Evolutionary conservation across 2,329 filamentous ascomycete genomes (phyloP), one percentile per base, ranked within the genome.

Genomic region (Colletotrichum endophyticum): DNA sequence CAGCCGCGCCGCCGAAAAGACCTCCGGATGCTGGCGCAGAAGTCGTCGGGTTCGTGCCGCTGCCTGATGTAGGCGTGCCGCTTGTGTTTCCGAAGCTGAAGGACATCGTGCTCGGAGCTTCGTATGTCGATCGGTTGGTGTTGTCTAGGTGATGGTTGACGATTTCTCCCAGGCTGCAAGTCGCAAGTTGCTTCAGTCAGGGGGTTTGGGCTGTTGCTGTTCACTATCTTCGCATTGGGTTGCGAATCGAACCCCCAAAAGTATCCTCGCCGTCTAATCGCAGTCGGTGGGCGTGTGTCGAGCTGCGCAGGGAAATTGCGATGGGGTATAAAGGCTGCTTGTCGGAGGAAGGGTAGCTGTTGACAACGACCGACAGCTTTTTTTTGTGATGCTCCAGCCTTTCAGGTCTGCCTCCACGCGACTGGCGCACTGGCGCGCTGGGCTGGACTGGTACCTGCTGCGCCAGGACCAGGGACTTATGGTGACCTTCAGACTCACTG

Each of bases 11-110:
- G 61, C 87, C 87, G 79, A 90, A 89, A 11, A 89, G 79, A 25
- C 82, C 80, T 16, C 84, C 84, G 8, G 84, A 80, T 66, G 88
- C 84, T 25, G 86, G 82, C 12, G 86, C 82, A 56, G 84, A 83
- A 16, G 86, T 84, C 49, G 83, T 81, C 44, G 67, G 78, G 66
- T 71, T 77, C 64, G 78, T 70, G 53, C 76, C 67, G 61, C 78
- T 77, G 66, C 70, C 72, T 30, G 79, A 74, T 30, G 79, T 66
- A 39, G 79, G 76, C 34, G 78, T 79, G 12, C 84, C 81, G 83
- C 80, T 78, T 75, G 80, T 76, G 72, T 81, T 79, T 77, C 83
- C 82, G 79, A 88, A 87, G 74, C 39, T 84, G 82, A 88, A 87
- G 49, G 84, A 81, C 86, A 87, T 88, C 76, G 72, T 81, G 39